A percentile compares a stretch with the other conserved stretches of the same genome.
These are phyloP conservation scores for Strobilomyces echinocephalus DNA, from an alignment of 768 basidiomycete species.

Conservation along the genomic window DNA sequence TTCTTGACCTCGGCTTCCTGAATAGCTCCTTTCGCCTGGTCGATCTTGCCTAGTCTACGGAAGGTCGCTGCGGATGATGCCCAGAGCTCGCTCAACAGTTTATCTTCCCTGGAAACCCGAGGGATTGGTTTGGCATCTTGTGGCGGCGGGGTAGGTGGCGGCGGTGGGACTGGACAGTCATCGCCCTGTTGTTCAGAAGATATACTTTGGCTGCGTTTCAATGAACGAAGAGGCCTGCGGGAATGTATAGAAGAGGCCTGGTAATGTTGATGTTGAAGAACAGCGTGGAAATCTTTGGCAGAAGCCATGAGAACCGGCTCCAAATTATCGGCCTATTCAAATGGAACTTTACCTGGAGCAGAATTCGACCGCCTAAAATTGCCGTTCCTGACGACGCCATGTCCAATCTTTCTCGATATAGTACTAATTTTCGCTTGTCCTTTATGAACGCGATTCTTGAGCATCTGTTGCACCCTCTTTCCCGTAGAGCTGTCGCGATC, in stretches of 20 bases:
- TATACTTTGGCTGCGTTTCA: slow-evolving; percentile 36
- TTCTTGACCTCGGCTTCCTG: slow-evolving; percentile 92
- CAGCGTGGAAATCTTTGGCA: slow-evolving; percentile 62
- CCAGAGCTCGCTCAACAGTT: slow-evolving; percentile 84
- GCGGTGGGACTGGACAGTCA: slow-evolving; percentile 35
- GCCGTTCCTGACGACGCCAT: slow-evolving; percentile 57
- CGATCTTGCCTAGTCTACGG: slow-evolving; percentile 80
- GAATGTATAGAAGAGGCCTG: slow-evolving; percentile 85
- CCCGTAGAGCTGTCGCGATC: slow-evolving; percentile 50
- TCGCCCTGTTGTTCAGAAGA: slow-evolving; percentile 31
- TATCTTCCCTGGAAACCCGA: slow-evolving; percentile 51
- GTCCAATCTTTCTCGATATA: slow-evolving; percentile 72
- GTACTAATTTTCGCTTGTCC: slow-evolving; percentile 68
- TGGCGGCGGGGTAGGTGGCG: slow-evolving; percentile 33
- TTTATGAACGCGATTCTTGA: slow-evolving; percentile 71
- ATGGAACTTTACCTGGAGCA: slow-evolving; percentile 53
- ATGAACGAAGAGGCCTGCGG: slow-evolving; percentile 53
- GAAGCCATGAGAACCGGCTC: background rate
- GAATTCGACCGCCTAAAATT: slow-evolving; percentile 58
- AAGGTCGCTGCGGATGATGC: slow-evolving; percentile 93
- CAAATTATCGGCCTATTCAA: background rate
- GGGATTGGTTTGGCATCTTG: slow-evolving; percentile 30
- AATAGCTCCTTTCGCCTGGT: slow-evolving; percentile 85
- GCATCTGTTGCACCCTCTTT: slow-evolving; percentile 71
- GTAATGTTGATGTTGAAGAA: slow-evolving; percentile 55